Evolutionary conservation across 306 rosid genomes (phyloP).

Genomic region (Argentina anserina): DNA sequence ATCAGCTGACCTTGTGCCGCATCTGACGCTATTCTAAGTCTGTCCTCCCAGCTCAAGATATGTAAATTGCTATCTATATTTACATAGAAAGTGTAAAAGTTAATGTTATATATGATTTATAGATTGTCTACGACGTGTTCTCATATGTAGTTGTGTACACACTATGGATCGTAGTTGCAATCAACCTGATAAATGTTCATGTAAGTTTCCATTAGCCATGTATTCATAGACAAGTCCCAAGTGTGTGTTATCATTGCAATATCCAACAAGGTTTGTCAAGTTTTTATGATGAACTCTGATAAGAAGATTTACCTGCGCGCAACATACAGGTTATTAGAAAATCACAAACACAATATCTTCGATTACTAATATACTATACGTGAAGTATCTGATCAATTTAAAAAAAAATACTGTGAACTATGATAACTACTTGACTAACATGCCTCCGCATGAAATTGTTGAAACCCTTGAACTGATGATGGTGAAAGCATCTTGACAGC

Average conservation of each 20-base stretch:
- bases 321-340: no score
- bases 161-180: neutral
- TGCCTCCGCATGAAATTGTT: slow-evolving; percentile 42
- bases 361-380: no score
- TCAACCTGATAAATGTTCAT: slow-evolving; percentile 29
- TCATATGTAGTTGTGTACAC: no score
- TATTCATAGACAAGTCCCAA: neutral
- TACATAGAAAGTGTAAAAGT: neutral
- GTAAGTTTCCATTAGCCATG: slow-evolving; percentile 10
- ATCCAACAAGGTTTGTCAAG: neutral
- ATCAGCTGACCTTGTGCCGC: neutral
- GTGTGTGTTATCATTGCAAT: neutral
- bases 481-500: slow-evolving; percentile 46
- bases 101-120: no score
- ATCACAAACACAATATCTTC: neutral
- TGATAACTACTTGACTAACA: neutral
- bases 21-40: neutral
- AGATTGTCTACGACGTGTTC: no score
- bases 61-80: neutral
- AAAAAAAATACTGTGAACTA: no score
- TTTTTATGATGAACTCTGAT: neutral
- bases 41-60: neutral
- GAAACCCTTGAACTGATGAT: slow-evolving; percentile 31
- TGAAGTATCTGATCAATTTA: no score
- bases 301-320: neutral